Conservation (phyloP, 1,284 basidiomycete genomes). For the Thelephora terrestris region DNA sequence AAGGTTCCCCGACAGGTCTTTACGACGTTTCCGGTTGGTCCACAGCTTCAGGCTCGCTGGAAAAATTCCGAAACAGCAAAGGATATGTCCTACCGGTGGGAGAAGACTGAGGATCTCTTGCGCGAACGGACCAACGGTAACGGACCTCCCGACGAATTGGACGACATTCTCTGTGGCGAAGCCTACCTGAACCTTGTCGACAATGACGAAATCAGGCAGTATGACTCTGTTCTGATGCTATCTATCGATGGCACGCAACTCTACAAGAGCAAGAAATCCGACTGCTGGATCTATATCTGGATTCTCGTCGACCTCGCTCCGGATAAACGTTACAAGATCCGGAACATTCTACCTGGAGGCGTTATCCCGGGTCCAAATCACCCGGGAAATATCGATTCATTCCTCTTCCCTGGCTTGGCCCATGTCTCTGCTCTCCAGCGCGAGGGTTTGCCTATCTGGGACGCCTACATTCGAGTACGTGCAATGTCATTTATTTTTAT, state of each 20-base stretch:
- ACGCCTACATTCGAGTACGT: too few species aligned
- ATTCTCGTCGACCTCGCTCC: slow-evolving; percentile 16
- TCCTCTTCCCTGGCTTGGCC: slow-evolving; percentile 12
- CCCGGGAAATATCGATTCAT: slow-evolving; percentile 18
- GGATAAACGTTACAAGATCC: slow-evolving; percentile 16
- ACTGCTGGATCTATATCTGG: too few species aligned
- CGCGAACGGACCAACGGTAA: too few species aligned
- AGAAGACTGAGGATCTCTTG: too few species aligned
- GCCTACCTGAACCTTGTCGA: slow-evolving; percentile 12
- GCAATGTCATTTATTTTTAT: too few species aligned
- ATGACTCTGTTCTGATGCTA: slow-evolving; percentile 15
- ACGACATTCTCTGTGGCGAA: too few species aligned
- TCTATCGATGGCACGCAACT: slow-evolving; percentile 24
- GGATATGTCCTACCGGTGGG: too few species aligned
- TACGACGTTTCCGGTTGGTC: slow-evolving; percentile 16
- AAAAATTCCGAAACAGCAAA: too few species aligned
- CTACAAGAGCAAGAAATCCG: slow-evolving; percentile 15
- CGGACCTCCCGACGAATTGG: neutral
- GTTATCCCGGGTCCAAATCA: slow-evolving; percentile 20
- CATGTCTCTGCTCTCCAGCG: too few species aligned
- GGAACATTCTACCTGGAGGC: slow-evolving; percentile 14
- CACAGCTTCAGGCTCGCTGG: too few species aligned
- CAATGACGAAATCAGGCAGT: slow-evolving; percentile 13
- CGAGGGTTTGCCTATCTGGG: too few species aligned
- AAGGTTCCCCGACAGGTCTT: slow-evolving; percentile 15